phyloP scores from a whole-genome alignment of 2,329 filamentous ascomycete genomes.

The Tricladium varicosporioides region DNA sequence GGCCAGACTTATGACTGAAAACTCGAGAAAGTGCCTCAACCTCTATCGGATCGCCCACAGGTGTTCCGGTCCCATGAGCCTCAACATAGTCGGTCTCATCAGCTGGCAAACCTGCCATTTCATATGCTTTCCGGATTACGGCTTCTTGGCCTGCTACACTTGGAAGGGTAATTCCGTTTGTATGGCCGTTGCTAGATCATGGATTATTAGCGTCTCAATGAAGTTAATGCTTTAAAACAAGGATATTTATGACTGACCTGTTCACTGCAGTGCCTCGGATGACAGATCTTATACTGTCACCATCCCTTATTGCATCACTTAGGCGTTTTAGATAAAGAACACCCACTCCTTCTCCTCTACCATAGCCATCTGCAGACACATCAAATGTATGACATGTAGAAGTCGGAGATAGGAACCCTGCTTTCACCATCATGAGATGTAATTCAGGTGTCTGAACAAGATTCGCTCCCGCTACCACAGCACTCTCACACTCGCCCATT shows the following conservation, averaged over 20 bases:
- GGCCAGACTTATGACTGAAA: not conserved
- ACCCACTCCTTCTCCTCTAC: conserved; percentile 59
- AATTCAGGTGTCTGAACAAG: conserved; percentile 17
- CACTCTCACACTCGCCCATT: conserved; percentile 39
- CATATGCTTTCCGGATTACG: conserved; percentile 19
- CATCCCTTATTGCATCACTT: conserved; percentile 53
- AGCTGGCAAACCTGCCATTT: conserved; percentile 5
- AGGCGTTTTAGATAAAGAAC: conserved; percentile 58
- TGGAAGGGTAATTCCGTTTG: conserved; percentile 54
- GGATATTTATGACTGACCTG: not conserved
- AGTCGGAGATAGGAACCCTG: conserved; percentile 33
- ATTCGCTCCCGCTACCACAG: conserved; percentile 23
- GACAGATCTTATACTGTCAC: conserved; percentile 56
- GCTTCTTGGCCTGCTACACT: conserved; percentile 41
- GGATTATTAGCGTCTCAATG: conserved; percentile 25
- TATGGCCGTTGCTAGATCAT: conserved; percentile 49
- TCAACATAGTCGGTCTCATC: conserved; percentile 14
- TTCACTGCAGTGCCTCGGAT: conserved; percentile 54
- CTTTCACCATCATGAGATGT: conserved; percentile 17
- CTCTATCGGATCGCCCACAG: conserved; percentile 19
- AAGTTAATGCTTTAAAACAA: conserved; percentile 24
- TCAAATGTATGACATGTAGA: conserved; percentile 59
- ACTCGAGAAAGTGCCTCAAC: conserved; percentile 10
- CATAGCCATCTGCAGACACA: conserved; percentile 59
- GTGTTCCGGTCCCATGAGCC: conserved; percentile 20